These are phyloP conservation scores for Rhododendron kiyosumense DNA, from an alignment of 148 eudicot genomes.

Conservation along the genomic window DNA sequence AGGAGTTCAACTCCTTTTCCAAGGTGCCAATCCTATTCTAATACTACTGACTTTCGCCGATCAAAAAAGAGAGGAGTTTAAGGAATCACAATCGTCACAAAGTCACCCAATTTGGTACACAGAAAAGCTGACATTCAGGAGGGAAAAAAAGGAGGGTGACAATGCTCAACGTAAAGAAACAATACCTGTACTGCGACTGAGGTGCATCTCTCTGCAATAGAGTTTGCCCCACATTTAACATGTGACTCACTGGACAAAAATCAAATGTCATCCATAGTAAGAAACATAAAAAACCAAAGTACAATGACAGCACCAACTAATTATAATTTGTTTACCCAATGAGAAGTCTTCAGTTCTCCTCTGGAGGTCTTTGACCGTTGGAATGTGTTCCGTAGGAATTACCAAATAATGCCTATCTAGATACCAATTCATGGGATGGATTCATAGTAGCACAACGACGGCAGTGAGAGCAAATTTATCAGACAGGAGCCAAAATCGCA, in stretches of 20 bases:
- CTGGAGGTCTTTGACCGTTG: conserved; percentile 69
- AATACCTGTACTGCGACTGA: conserved; percentile 59
- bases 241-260: conserved; percentile 65
- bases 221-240: conserved; percentile 73
- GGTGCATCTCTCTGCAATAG: conserved; percentile 68
- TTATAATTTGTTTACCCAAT: conserved; percentile 46
- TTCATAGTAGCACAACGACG: neutral
- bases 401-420: conserved; percentile 80
- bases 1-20: neutral
- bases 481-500: neutral
- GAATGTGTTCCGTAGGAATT: conserved; percentile 76
- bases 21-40: neutral
- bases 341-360: conserved; percentile 53
- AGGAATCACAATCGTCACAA: neutral
- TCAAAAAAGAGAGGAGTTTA: neutral
- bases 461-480: neutral
- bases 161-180: neutral
- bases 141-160: too few relatives aligned
- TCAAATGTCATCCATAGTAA: conserved; percentile 1
- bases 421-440: conserved; percentile 5
- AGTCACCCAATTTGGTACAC: neutral
- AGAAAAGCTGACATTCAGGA: neutral
- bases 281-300: neutral
- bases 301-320: neutral
- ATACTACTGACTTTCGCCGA: neutral